A percentile compares a stretch with the other conserved stretches of the same genome.
Evolutionary conservation across 2,329 filamentous ascomycete species (phyloP).

Genomic region (Aspergillus glaucus): DNA sequence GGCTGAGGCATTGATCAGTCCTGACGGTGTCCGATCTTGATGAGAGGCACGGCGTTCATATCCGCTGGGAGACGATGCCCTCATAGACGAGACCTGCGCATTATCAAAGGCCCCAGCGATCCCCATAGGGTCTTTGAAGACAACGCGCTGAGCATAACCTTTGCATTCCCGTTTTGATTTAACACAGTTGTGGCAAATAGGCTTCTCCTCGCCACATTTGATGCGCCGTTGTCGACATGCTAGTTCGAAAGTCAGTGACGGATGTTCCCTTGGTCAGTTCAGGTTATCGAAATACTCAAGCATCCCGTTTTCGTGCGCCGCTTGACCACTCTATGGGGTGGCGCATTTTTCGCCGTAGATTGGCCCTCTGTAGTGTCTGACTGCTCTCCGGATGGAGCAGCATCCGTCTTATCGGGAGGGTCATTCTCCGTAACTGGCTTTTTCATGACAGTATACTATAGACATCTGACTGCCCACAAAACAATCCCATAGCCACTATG

Average conservation of each 20-base stretch:
- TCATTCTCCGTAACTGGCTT: constrained; percentile 4
- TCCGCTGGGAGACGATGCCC: constrained; percentile 13
- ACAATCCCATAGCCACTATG: background rate
- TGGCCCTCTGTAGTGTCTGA: background rate
- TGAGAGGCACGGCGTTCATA: constrained; percentile 16
- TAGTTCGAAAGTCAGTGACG: constrained; percentile 30
- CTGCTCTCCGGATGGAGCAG: background rate
- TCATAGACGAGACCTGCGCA: constrained; percentile 15
- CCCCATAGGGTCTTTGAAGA: constrained; percentile 37
- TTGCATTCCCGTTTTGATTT: constrained; percentile 43
- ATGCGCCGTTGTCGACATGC: constrained; percentile 91
- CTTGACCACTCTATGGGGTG: constrained; percentile 35
- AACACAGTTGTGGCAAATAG: constrained; percentile 41
- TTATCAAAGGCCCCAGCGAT: constrained; percentile 21
- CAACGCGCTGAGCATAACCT: constrained; percentile 36
- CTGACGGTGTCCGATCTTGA: constrained; percentile 20
- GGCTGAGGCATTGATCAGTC: constrained; percentile 1
- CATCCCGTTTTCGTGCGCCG: constrained; percentile 90
- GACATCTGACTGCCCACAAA: background rate
- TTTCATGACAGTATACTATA: constrained; percentile 8
- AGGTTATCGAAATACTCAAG: constrained; percentile 58
- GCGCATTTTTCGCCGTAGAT: constrained; percentile 12
- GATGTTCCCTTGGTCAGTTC: background rate
- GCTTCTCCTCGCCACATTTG: constrained; percentile 83
- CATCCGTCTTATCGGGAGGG: constrained; percentile 1